Evolutionary conservation across 805 yeast species (phyloP), one percentile per base, ranked within the genome.

Genomic region (Candida odintsovae): DNA sequence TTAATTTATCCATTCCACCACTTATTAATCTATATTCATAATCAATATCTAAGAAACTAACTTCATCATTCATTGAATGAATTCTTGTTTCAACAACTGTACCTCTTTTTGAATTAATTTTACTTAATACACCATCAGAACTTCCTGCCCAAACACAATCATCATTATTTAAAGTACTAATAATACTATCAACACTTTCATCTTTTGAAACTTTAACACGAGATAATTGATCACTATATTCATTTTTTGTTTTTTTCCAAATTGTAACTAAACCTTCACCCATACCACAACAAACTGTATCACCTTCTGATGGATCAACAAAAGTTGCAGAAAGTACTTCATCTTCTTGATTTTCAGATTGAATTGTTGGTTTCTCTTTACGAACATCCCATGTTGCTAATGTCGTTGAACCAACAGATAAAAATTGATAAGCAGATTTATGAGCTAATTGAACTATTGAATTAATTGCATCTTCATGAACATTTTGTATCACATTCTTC

Each of bases 321-420:
- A 82, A 80, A 35, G 86, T 70, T 56, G 88, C 83, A 46, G 90
- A 74, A 38, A 92, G 66, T n/a, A 92, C 67, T 61, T 92, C 99
- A 59, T 92, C 98, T 54, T 86, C 96, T 67, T 92, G 99, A 61
- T 89, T 90, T 51, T 90, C 98, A 33, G 90, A 82, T 36, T 75
- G 75, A 3, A 77, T 66, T 1, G 83, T 63, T 2, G 60, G 63
- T 22, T 59, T 55, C 2, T 58, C 53, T 55, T 84, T 86, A 41
- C 97, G 70, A 4, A 84, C 72, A 63, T 92, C 97, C 57, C 90
- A 73, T 48, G 83, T 83, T 1, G 89, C 76, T 38, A 92, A 68
- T 0, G 90, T 84, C 4, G 96, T 86, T 11, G 92, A 83, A 1
- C 97, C 97, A 23, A 85, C 72, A 0, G 94, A 78, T 21, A 90